Evolutionary conservation across 352 stramenopile species (phyloP).

Genomic region (Plasmopara viticola): DNA sequence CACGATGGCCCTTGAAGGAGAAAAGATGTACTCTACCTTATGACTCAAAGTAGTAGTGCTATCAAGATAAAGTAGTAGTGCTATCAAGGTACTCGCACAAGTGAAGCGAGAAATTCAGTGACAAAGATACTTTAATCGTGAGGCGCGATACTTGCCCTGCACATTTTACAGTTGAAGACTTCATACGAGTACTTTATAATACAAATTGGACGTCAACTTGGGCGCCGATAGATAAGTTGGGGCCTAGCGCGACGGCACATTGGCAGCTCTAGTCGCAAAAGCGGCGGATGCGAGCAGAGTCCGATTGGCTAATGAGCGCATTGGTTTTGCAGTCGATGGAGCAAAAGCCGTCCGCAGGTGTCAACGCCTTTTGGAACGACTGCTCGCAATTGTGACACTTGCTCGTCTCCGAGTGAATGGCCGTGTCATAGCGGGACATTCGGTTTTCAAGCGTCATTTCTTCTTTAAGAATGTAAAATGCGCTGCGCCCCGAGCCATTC

Average conservation of each 20-base stretch:
- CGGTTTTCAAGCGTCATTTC: constrained; percentile 48
- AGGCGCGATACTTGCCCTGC: constrained; percentile 19
- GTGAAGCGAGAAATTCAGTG: not conserved
- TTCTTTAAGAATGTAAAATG: constrained; percentile 71
- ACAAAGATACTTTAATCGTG: constrained; percentile 28
- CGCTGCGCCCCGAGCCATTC: constrained; percentile 35
- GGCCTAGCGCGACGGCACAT: not conserved
- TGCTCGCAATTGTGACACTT: constrained; percentile 80
- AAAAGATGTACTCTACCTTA: too few relatives aligned
- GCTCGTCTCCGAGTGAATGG: constrained; percentile 69
- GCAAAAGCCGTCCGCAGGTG: constrained; percentile 67
- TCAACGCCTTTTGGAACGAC: constrained; percentile 59
- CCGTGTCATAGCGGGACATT: constrained; percentile 53
- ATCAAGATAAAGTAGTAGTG: too few relatives aligned
- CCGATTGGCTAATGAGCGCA: constrained; percentile 59
- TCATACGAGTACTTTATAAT: constrained; percentile 29
- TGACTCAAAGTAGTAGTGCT: too few relatives aligned
- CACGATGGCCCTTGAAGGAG: too few relatives aligned
- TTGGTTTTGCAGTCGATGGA: constrained; percentile 87
- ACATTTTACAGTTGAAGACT: constrained; percentile 22
- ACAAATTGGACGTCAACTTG: constrained; percentile 16
- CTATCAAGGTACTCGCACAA: too few relatives aligned
- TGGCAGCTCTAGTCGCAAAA: constrained; percentile 35
- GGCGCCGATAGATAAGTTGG: constrained; percentile 31
- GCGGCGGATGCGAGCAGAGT: constrained; percentile 56